Base-by-base conservation (phyloP, 805 yeast species). In the Saccharomycopsis synnaedendra region DNA sequence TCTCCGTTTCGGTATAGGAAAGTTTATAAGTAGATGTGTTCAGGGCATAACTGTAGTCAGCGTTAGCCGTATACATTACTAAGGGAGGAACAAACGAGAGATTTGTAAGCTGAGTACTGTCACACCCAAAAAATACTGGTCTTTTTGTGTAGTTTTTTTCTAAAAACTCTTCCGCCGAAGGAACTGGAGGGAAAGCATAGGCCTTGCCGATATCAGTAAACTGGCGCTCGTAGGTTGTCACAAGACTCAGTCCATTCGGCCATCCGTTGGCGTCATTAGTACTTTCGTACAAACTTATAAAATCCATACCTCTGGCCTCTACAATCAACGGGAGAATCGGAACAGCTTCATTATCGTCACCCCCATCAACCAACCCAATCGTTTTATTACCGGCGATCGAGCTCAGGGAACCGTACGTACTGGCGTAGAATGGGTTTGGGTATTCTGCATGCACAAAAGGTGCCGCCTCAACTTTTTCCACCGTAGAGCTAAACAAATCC, bases 71-170 rank as follows among this genome's bases (percentile, higher is more conserved):
- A 57, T 83, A 85, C 11, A 87, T 76, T 37, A 87, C 70, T 47
- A 86, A 67, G 2, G 95, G 95, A 32, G 89, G 88, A 39, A 70
- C 67, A 11, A 62, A 65, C 5, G 88, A 77, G 60, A 80, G 65
- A 58, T 84, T 82, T 1, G 64, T 34, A 8, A 34, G 55, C 3
- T 84, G 71, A 5, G 37, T 56, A 44, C 84, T 72, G 58, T 84
- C 74, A 64, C 96, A 86, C 33, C 96, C 96, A 60, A 86, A 87
- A 66, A 87, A 86, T 0, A 83, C 71, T 45, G 95, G 95, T 50
- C 65, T 72, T 5, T 80, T 69, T 9, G 85, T 80, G 52, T 85
- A 68, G 49, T 83, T 83, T 54, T 66, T 56, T 50, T 72, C 72
- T 32, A 76, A 58, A 60, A 85, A 82, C 0, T 87, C 73, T 41